phyloP scores from a whole-genome alignment of 148 eudicot species.

The Rhododendron kiyosumense region DNA sequence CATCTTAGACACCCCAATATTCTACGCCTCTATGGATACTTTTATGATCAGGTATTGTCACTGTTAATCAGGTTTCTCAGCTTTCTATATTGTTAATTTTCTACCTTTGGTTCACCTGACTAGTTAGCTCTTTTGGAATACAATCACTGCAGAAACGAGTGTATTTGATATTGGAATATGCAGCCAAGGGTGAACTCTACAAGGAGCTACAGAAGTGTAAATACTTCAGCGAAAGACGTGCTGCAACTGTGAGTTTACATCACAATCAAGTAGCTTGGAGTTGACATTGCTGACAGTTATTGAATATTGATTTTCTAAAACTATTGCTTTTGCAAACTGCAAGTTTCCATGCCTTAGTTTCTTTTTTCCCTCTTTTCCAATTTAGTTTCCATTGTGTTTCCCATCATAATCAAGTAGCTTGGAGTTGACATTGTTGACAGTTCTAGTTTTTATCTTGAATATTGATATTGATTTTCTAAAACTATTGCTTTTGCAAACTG shows the following conservation, averaged over 20 bases:
- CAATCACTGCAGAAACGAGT: conserved; percentile 71
- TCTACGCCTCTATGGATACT: conserved; percentile 85
- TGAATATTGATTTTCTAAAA: background rate
- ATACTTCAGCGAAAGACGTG: conserved; percentile 79
- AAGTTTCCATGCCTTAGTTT: background rate
- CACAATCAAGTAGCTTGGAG: background rate
- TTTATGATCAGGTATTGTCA: conserved; percentile 83
- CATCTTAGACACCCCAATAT: conserved; percentile 96
- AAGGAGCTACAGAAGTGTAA: conserved; percentile 92
- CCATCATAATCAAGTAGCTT: background rate
- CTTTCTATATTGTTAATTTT: background rate
- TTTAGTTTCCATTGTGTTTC: background rate
- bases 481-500: background rate
- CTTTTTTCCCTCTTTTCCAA: background rate
- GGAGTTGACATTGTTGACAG: background rate
- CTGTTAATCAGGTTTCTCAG: background rate
- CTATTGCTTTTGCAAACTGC: background rate
- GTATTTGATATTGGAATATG: conserved; percentile 87
- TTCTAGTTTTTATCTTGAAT: background rate
- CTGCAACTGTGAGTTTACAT: conserved; percentile 79
- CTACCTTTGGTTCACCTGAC: background rate
- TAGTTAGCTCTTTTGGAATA: background rate
- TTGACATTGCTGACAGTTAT: background rate
- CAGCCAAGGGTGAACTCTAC: conserved; percentile 96
- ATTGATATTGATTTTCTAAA: background rate